phyloP scores from a whole-genome alignment of 2,329 filamentous ascomycete species.

The Lojkania enalia region DNA sequence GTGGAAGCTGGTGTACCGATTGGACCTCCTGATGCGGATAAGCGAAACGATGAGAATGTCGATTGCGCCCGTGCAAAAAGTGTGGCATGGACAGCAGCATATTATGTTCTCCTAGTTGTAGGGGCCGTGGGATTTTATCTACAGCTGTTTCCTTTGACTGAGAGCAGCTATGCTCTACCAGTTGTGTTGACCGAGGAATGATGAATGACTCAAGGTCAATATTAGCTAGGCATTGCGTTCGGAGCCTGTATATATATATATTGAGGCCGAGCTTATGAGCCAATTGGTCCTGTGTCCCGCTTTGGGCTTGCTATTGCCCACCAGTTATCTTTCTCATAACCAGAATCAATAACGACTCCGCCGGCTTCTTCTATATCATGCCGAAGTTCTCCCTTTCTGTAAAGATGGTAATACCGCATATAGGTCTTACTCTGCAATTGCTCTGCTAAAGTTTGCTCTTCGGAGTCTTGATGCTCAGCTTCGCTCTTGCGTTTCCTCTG shows the following conservation, averaged over 20 bases:
- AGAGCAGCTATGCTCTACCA: slow-evolving; percentile 58
- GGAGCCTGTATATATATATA: not conserved
- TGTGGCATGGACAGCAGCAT: slow-evolving; percentile 70
- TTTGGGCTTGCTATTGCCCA: slow-evolving; percentile 69
- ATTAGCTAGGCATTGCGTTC: not conserved
- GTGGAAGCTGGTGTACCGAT: slow-evolving; percentile 52
- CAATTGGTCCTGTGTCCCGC: not conserved
- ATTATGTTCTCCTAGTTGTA: slow-evolving; percentile 74
- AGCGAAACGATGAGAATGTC: slow-evolving; percentile 44
- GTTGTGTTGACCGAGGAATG: slow-evolving; percentile 21
- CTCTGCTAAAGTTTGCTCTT: slow-evolving; percentile 19
- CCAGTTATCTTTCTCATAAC: slow-evolving; percentile 98
- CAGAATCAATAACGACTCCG: slow-evolving; percentile 73
- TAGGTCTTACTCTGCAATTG: slow-evolving; percentile 61
- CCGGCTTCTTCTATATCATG: slow-evolving; percentile 74
- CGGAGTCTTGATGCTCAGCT: slow-evolving; percentile 17
- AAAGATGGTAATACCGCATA: slow-evolving; percentile 93
- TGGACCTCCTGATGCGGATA: slow-evolving; percentile 36
- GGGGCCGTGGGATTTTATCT: slow-evolving; percentile 74
- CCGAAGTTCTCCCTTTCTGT: slow-evolving; percentile 83
- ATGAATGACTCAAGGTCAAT: not conserved
- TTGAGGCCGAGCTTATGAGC: not conserved
- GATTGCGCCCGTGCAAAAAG: slow-evolving; percentile 35
- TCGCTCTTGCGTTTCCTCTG: slow-evolving; percentile 17
- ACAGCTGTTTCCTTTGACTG: slow-evolving; percentile 72